A percentile compares a stretch with the other conserved stretches of the same genome.
These are phyloP conservation scores for Silene latifolia DNA, from an alignment of 148 eudicot genomes.

Conservation along the genomic window DNA sequence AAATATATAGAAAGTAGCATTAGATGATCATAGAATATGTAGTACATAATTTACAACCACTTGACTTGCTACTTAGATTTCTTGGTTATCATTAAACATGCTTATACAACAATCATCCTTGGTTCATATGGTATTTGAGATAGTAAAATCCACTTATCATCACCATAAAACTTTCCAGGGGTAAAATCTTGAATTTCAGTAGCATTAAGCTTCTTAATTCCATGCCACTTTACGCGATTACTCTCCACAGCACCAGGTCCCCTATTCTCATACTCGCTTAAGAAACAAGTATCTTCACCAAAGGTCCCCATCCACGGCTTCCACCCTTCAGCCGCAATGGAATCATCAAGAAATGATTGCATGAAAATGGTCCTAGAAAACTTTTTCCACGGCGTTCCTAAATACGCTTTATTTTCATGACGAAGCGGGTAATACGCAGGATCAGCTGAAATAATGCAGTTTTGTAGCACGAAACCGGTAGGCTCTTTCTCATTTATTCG, in stretches of 20 bases:
- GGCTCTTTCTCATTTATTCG: slow-evolving; percentile 23
- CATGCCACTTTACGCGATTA: slow-evolving; percentile 52
- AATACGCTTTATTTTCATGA: slow-evolving; percentile 25
- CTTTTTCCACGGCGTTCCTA: slow-evolving; percentile 54
- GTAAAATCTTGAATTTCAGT: slow-evolving; percentile 28
- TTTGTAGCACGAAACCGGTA: slow-evolving; percentile 43
- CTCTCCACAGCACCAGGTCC: slow-evolving; percentile 40
- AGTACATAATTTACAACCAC: background rate
- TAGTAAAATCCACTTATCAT: slow-evolving; percentile 42
- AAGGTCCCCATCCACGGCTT: slow-evolving; percentile 32
- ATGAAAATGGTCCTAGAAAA: slow-evolving; percentile 41
- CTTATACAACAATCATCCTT: slow-evolving; percentile 32
- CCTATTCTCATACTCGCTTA: slow-evolving; percentile 47
- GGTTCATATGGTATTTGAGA: slow-evolving; percentile 44
- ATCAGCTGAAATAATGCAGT: slow-evolving; percentile 37
- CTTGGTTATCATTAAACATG: background rate
- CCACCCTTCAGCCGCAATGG: slow-evolving; percentile 57
- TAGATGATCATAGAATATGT: too few relatives aligned
- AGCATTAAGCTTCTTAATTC: slow-evolving; percentile 32
- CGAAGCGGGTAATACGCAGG: slow-evolving; percentile 17
- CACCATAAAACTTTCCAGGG: slow-evolving; percentile 26
- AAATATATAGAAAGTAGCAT: too few relatives aligned
- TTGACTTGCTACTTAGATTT: background rate
- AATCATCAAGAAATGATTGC: slow-evolving; percentile 34
- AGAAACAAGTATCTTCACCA: slow-evolving; percentile 34